Evolutionary conservation across 352 stramenopile genomes (phyloP), one percentile per base, ranked within the genome.

Genomic region (Halophytophthora batemanensis): DNA sequence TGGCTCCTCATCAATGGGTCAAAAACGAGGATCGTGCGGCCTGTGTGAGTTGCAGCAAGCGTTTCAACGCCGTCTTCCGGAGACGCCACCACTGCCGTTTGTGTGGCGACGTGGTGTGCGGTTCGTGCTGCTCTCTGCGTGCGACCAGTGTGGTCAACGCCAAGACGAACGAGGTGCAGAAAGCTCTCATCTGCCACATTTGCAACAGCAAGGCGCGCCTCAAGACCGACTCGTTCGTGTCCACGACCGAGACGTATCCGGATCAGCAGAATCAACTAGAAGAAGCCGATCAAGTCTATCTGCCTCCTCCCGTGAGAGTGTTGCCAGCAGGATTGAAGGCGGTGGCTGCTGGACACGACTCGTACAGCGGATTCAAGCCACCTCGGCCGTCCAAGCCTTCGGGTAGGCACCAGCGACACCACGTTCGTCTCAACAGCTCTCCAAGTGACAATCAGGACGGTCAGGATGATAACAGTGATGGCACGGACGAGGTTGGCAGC

Each of bases 1-100:
- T 83, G 2, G 53, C 63, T 3, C 77, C 59, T 11, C 66, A 84
- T 29, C 60, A 86, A 40, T 88, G 77, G 77, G 66, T 88, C 6
- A 73, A 76, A 39, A 84, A 88, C 47, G 61, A 86, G 33, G 75
- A 85, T 15, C 74, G 77, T 14, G 39, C 50, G 13, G 44, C 55
- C 19, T 88, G 77, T 43, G 71, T 86, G 19, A 74, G 85, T 25
- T 88, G 77, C 56, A 82, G 73, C 72, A 86, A 88, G 56, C 51
- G 57, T 1, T 88, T 88, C 43, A 74, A 84, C 43, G 50, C 69
- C 38, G 41, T 86, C 25, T 81, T 77, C 25, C 72, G 75, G 0
- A 63, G 77, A 2, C 72, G 77, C 6, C 77, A 88, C 55, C 77
- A 88, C 45, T 88, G 77, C 50, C 74, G 77, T 2, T 46, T 88